Conservation (phyloP, 176 grass and related monocot species). For the Carex pumila region DNA sequence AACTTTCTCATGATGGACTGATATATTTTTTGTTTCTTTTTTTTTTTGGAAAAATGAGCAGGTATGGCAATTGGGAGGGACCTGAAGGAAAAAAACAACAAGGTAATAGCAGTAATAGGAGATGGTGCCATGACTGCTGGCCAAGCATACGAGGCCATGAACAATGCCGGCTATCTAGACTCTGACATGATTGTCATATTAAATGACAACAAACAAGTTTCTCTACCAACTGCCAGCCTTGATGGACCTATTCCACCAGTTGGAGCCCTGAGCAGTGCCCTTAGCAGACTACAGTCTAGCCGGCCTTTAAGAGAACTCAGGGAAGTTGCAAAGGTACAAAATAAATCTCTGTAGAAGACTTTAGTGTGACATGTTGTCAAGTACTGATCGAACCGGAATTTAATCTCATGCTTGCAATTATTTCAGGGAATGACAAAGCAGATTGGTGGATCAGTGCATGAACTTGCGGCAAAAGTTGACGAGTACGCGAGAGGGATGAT, state of each 20-base stretch:
- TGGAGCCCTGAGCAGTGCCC: slow-evolving; percentile 83
- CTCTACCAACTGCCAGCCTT: slow-evolving; percentile 83
- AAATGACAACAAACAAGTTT: slow-evolving; percentile 99
- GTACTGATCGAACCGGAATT: neutral
- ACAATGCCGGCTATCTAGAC: slow-evolving; percentile 96
- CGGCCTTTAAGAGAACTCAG: slow-evolving; percentile 86
- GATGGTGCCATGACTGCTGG: slow-evolving; percentile 97
- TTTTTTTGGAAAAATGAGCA: neutral
- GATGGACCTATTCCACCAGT: slow-evolving; percentile 89
- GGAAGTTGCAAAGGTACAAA: slow-evolving; percentile 89
- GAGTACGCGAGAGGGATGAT: slow-evolving; percentile 99
- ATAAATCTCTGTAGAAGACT: neutral
- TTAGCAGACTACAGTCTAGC: slow-evolving; percentile 86
- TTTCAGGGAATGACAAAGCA: slow-evolving; percentile 85
- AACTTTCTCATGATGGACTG: neutral
- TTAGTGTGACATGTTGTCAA: neutral
- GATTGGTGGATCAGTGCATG: slow-evolving; percentile 85
- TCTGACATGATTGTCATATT: slow-evolving; percentile 98
- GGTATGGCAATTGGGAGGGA: slow-evolving; percentile 94
- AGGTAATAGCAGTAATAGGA: slow-evolving; percentile 89
- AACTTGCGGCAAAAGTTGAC: slow-evolving; percentile 93
- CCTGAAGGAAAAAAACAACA: slow-evolving; percentile 82
- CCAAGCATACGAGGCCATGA: slow-evolving; percentile 98
- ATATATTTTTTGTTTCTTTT: neutral
- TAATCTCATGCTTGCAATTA: neutral